Percentiles rank a stretch among this genome's conserved stretches.
Evolutionary conservation across 345 rosid genomes (phyloP).

Genomic region (Excoecaria agallocha): DNA sequence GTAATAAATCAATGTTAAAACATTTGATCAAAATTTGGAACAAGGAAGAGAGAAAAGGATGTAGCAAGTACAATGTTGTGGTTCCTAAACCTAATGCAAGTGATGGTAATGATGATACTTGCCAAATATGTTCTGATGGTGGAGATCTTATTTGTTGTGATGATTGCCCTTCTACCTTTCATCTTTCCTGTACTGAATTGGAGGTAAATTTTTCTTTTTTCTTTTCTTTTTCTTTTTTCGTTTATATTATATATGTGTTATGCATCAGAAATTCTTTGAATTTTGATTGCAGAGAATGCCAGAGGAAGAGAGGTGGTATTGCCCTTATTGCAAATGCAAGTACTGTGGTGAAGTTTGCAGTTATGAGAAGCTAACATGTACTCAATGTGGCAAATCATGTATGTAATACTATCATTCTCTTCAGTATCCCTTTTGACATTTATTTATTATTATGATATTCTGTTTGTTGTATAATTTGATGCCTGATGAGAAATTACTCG

Average conservation of each 20-base stretch:
- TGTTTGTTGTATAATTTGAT: no score
- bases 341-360: neutral
- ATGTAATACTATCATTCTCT: neutral
- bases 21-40: slow-evolving; percentile 6
- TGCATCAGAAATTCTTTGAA: neutral
- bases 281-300: slow-evolving; percentile 24
- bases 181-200: slow-evolving; percentile 21
- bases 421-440: neutral
- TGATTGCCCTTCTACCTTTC: slow-evolving; percentile 28
- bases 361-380: neutral
- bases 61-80: neutral
- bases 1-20: neutral
- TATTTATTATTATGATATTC: no score
- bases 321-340: slow-evolving; percentile 28
- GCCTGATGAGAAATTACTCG: neutral
- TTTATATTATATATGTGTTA: neutral
- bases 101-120: slow-evolving; percentile 24
- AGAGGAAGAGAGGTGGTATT: slow-evolving; percentile 20
- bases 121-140: slow-evolving; percentile 35
- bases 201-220: slow-evolving; percentile 11
- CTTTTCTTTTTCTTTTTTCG: no score
- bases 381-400: slow-evolving; percentile 26
- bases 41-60: neutral
- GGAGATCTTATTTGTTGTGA: slow-evolving; percentile 37
- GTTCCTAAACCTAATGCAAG: neutral